phyloP scores from a whole-genome alignment of 345 rosid genomes.

The Euphorbia peplus region DNA sequence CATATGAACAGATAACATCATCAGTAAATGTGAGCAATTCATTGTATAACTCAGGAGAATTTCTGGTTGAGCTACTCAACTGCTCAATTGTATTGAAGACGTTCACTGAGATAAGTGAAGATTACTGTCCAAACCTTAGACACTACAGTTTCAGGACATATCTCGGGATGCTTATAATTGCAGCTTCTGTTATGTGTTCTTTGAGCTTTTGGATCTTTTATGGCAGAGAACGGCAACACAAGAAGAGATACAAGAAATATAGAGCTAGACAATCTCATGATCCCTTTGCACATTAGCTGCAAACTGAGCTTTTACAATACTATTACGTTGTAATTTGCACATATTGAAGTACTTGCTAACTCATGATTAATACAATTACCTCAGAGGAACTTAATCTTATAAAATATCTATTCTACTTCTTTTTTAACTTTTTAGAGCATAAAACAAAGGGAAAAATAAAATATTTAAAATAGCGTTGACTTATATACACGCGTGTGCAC shows the following conservation, averaged over 20 bases:
- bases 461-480: too few relatives aligned
- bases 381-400: neutral
- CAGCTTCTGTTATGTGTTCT: slow-evolving; percentile 21
- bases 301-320: neutral
- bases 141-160: slow-evolving; percentile 19
- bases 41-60: slow-evolving; percentile 5
- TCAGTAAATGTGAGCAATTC: slow-evolving; percentile 16
- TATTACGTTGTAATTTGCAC: neutral
- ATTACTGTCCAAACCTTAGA: slow-evolving; percentile 19
- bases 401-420: neutral
- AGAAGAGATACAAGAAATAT: slow-evolving; percentile 5
- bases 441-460: neutral
- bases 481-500: too few relatives aligned
- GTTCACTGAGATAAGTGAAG: slow-evolving; percentile 14
- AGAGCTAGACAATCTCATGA: neutral
- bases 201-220: slow-evolving; percentile 18
- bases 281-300: neutral
- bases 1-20: slow-evolving; percentile 16
- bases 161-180: slow-evolving; percentile 17
- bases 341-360: neutral
- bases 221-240: slow-evolving; percentile 12
- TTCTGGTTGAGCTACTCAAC: slow-evolving; percentile 12
- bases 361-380: neutral
- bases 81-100: slow-evolving; percentile 18
- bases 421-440: neutral